Evolutionary conservation across 2,329 filamentous ascomycete species (phyloP), one percentile per base, ranked within the genome.

Genomic region (Penicillium rolfsii): DNA sequence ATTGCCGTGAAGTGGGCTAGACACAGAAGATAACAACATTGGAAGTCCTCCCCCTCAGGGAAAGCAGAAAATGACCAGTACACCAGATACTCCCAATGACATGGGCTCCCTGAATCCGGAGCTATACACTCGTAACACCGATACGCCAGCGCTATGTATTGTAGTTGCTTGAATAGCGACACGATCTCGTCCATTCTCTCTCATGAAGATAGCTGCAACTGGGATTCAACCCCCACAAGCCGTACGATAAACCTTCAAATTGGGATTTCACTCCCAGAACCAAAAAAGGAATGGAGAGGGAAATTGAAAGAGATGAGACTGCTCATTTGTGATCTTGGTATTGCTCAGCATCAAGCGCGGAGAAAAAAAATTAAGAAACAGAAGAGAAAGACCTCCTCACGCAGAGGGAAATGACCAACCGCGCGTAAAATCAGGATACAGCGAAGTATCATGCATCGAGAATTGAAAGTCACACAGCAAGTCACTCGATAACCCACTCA

Each of bases 401-500:
- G 48, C 55, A 19, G 64, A 57, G 19, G 62, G 66, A 35, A 69
- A 69, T 19, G 59, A 57, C 66, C 66, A 70, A 16, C 64, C 62
- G 3, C 65, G 61, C 2, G 66, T 66, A 52, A 68, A 68, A 3
- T 59, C 64, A 52, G 60, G 55, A 28, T 66, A 70, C 38, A 62
- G 67, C 4, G 55, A 16, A 1, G 57, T n/a, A 16, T 71, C 72
- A 16, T 67, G 65, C 6, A 67, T 24, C 24, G 68, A 63, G 11
- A 73, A 68, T 11, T 63, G 64, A 53, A 70, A 74, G 26, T 71
- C 67, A 14, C 58, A 57, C 30, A 73, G 58, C 60, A 74, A 66
- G 33, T 70, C 68, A 48, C 61, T 58, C 9, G 73, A 58, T 33
- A 74, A 46, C 16, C 57, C 62, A 12, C 64, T 55, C 40, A 68